phyloP scores from a whole-genome alignment of 305 asterid species.

The Fraxinus sp. region DNA sequence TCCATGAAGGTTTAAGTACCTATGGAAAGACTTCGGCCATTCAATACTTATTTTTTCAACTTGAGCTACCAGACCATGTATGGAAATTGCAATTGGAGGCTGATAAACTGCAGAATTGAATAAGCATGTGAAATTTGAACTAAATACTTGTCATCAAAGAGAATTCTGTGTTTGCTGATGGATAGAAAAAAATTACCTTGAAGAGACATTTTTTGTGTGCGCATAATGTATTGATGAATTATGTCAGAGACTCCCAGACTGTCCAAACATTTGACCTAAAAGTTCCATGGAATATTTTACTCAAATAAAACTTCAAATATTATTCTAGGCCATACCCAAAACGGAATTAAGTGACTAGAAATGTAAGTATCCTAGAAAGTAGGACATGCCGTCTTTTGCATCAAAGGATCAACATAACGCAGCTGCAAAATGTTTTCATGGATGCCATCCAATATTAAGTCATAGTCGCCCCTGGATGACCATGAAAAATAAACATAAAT shows the following conservation, averaged over 20 bases:
- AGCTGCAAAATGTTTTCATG: constrained; percentile 86
- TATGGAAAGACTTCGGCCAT: constrained; percentile 93
- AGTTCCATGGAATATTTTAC: constrained; percentile 18
- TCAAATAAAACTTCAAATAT: not conserved
- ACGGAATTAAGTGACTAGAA: constrained; percentile 1
- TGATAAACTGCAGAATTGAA: constrained; percentile 67
- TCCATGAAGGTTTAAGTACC: constrained; percentile 42
- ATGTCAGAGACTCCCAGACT: constrained; percentile 72
- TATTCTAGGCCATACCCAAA: constrained; percentile 12
- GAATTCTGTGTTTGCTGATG: constrained; percentile 22
- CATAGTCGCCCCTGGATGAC: constrained; percentile 79
- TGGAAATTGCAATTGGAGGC: constrained; percentile 70
- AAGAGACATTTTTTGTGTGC: constrained; percentile 81
- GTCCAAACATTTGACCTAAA: constrained; percentile 82
- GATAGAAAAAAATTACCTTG: constrained; percentile 53
- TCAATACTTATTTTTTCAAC: constrained; percentile 74
- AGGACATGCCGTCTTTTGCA: constrained; percentile 85
- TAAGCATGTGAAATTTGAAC: constrained; percentile 24
- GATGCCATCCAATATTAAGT: constrained; percentile 83
- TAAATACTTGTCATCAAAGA: constrained; percentile 20
- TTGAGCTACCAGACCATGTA: constrained; percentile 77
- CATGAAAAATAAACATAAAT: constrained; percentile 27
- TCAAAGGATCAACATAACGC: constrained; percentile 81
- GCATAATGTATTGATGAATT: constrained; percentile 64
- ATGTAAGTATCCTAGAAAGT: constrained; percentile 7